Conservation (phyloP, 2,329 filamentous ascomycete genomes). For the Diaporthe helianthi region DNA sequence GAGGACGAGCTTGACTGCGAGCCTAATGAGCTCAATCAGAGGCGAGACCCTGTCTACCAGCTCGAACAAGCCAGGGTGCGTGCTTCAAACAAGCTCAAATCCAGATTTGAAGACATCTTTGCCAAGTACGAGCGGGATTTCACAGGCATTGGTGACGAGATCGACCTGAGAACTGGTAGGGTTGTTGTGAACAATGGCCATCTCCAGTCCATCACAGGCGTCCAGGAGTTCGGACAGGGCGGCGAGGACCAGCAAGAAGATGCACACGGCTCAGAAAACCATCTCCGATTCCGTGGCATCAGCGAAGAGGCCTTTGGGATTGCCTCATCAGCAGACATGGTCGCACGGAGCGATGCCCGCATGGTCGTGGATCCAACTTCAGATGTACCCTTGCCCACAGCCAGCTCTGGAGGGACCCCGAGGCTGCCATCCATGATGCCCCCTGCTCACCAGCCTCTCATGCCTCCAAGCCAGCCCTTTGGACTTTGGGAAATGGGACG, state of each 20-base stretch:
- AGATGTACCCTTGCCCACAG: not conserved
- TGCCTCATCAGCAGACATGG: not conserved
- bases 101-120: constrained; percentile 88
- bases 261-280: constrained; percentile 41
- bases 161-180: constrained; percentile 81
- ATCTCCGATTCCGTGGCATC: constrained; percentile 37
- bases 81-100: constrained; percentile 77
- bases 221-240: constrained; percentile 16
- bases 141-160: constrained; percentile 83
- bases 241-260: constrained; percentile 34
- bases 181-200: constrained; percentile 94
- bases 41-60: constrained; percentile 61
- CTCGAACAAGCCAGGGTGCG: constrained; percentile 68
- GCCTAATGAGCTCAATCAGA: constrained; percentile 54
- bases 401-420: constrained; percentile 26
- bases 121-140: constrained; percentile 88
- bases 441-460: constrained; percentile 33
- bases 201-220: constrained; percentile 58
- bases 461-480: not conserved
- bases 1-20: constrained; percentile 55
- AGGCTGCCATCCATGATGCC: constrained; percentile 37
- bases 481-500: constrained; percentile 33
- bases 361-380: constrained; percentile 11
- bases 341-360: not conserved
- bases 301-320: not conserved